Evolutionary conservation across 495 filamentous ascomycete species (phyloP).

Genomic region (Arthonia radiata): DNA sequence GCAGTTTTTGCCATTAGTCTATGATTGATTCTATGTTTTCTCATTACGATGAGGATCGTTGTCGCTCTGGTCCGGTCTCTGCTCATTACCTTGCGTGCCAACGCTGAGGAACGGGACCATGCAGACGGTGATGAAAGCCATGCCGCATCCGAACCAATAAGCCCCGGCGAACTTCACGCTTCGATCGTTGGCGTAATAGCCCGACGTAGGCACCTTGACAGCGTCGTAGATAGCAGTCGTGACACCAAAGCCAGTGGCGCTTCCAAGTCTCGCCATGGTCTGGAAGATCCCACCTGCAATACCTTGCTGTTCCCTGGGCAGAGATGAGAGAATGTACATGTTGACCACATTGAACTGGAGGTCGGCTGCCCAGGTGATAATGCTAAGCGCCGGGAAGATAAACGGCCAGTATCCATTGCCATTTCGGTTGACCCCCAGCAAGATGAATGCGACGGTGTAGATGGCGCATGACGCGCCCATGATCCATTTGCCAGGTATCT

Average conservation of each 20-base stretch:
- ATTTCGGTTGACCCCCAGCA: slow-evolving; percentile 10
- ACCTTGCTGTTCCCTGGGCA: slow-evolving; percentile 13
- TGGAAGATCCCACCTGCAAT: slow-evolving; percentile 17
- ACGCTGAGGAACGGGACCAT: too few species aligned
- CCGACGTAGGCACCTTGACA: neutral
- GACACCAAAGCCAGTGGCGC: slow-evolving; percentile 14
- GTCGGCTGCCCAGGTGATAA: slow-evolving; percentile 16
- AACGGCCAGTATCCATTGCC: slow-evolving; percentile 16
- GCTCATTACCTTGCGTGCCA: too few species aligned
- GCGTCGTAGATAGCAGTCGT: slow-evolving; percentile 14
- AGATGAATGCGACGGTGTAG: slow-evolving; percentile 12
- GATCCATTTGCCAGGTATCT: slow-evolving; percentile 16
- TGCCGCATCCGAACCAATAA: too few species aligned
- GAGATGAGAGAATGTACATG: slow-evolving; percentile 18
- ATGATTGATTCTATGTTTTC: too few species aligned
- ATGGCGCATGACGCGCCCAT: slow-evolving; percentile 12
- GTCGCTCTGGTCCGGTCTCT: too few species aligned
- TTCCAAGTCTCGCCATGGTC: slow-evolving; percentile 13
- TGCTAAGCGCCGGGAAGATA: slow-evolving; percentile 12
- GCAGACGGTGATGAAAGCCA: too few species aligned
- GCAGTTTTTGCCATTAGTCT: too few species aligned
- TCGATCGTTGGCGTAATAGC: neutral
- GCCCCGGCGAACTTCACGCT: too few species aligned
- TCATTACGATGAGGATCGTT: too few species aligned
- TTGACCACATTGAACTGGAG: slow-evolving; percentile 35